These are phyloP conservation scores for Firmiana major DNA, from an alignment of 345 rosid genomes.

Conservation along the genomic window DNA sequence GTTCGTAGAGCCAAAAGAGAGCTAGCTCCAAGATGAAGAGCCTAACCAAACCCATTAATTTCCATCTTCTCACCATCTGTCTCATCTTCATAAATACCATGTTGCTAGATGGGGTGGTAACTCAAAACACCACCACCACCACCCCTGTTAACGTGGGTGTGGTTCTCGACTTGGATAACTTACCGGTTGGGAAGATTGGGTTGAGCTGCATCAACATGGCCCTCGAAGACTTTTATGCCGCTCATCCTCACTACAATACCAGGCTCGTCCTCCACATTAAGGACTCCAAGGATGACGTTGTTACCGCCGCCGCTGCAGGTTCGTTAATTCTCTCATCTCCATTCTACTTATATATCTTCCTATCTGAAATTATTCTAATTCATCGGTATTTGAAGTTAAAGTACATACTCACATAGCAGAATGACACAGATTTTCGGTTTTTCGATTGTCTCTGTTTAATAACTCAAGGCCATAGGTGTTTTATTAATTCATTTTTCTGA, in stretches of 20 bases:
- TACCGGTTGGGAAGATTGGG: slow-evolving; percentile 13
- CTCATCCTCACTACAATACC: slow-evolving; percentile 21
- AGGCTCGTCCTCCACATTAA: slow-evolving; percentile 17
- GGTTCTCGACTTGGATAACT: slow-evolving; percentile 24
- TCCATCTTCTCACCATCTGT: neutral
- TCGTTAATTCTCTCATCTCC: no score
- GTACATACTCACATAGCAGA: no score
- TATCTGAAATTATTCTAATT: no score
- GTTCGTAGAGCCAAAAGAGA: neutral
- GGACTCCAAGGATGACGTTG: slow-evolving; percentile 27
- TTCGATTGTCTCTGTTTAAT: no score
- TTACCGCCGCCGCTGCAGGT: slow-evolving; percentile 36
- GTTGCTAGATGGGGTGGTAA: neutral
- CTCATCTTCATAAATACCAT: neutral
- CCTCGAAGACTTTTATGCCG: slow-evolving; percentile 26
- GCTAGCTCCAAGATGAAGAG: neutral
- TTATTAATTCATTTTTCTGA: no score
- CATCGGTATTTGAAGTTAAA: no score
- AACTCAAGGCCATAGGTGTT: no score
- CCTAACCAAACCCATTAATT: neutral
- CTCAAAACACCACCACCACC: neutral
- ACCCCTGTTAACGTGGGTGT: slow-evolving; percentile 29
- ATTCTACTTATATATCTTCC: neutral
- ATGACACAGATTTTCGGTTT: no score
- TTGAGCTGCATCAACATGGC: slow-evolving; percentile 34